These are phyloP conservation scores for Sporobolomyces phaffii DNA, from an alignment of 768 basidiomycete genomes.

Conservation along the genomic window DNA sequence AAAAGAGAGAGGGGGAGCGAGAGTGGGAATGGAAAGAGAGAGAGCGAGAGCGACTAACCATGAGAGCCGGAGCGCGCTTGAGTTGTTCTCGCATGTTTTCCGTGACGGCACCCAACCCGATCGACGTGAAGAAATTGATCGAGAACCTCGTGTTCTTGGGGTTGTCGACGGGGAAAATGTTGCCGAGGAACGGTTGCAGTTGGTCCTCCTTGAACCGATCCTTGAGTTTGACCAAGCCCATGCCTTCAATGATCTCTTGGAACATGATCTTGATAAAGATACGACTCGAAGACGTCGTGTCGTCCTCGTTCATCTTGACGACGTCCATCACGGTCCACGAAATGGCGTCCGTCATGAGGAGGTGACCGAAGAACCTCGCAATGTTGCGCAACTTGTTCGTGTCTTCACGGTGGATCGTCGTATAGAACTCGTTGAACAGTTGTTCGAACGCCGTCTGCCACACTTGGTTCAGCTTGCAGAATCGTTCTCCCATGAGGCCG, in stretches of 20 bases:
- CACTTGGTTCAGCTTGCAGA: slow-evolving; percentile 88
- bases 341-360: slow-evolving; percentile 75
- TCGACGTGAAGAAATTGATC: slow-evolving; percentile 77
- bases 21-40: not conserved
- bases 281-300: slow-evolving; percentile 89
- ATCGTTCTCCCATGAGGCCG: slow-evolving; percentile 89
- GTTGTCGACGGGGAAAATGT: slow-evolving; percentile 92
- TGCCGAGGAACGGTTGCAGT: slow-evolving; percentile 62
- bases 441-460: slow-evolving; percentile 87
- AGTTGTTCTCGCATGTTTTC: slow-evolving; percentile 96
- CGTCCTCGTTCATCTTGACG: slow-evolving; percentile 92
- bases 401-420: slow-evolving; percentile 96
- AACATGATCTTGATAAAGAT: slow-evolving; percentile 97
- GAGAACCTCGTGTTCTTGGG: slow-evolving; percentile 82
- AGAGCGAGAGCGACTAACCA: slow-evolving; percentile 52
- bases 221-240: slow-evolving; percentile 79
- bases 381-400: slow-evolving; percentile 97
- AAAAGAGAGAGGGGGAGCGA: slow-evolving; percentile 16
- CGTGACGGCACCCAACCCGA: slow-evolving; percentile 81
- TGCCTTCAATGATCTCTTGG: slow-evolving; percentile 86
- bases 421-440: slow-evolving; percentile 84
- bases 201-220: slow-evolving; percentile 87
- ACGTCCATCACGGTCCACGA: slow-evolving; percentile 80
- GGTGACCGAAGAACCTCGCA: slow-evolving; percentile 90
- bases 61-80: slow-evolving; percentile 87